Evolutionary conservation across 306 rosid species (phyloP), one percentile per base, ranked within the genome.

Genomic region (Citrullus colocynthis): DNA sequence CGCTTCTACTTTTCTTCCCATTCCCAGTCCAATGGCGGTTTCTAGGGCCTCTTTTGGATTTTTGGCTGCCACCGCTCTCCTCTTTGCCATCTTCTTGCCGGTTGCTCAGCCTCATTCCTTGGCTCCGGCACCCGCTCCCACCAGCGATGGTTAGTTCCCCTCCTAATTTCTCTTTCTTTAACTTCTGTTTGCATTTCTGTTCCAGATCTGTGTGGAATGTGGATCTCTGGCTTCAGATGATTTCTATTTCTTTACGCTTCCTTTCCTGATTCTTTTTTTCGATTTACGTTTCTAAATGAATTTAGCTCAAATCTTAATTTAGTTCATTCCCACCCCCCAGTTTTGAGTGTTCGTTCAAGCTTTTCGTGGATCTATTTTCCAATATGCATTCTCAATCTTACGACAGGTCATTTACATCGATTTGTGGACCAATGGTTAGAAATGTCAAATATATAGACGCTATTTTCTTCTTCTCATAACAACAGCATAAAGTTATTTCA

Each of bases 61-160:
- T 48, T 76, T 85, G 65, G 91, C 87, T 7, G 11, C 87, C 17
- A 81, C 83, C 41, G 74, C 85, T 58, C 78, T 87, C 81, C 16
- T 90, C 82, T 81, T 86, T 34, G 83, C 82, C 37, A 70, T 85
- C 10, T n/a, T 79, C 81, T 24, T 88, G 58, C 89, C 91, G 18
- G 79, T 87, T 48, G 86, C 86, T 75, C 85, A 78, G 60, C 88
- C 91, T 59, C 88, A 83, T 58, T n/a, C 85, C 48, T 66, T 45
- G 20, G 67, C 93, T 28, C 90, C 95, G 1, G 86, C 94, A 59
- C 97, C 96, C 3, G 82, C 91, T 36, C 96, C 96, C 48, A 16
- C 90, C 49, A 90, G 88, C 82, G 91, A 93, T 66, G 98, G 94
- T 93, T 83, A 48, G 82, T 64, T 44, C 28, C 60, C 55, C 18